Base-by-base conservation (phyloP, 2,329 filamentous ascomycete species). In the Xylogone sp. region DNA sequence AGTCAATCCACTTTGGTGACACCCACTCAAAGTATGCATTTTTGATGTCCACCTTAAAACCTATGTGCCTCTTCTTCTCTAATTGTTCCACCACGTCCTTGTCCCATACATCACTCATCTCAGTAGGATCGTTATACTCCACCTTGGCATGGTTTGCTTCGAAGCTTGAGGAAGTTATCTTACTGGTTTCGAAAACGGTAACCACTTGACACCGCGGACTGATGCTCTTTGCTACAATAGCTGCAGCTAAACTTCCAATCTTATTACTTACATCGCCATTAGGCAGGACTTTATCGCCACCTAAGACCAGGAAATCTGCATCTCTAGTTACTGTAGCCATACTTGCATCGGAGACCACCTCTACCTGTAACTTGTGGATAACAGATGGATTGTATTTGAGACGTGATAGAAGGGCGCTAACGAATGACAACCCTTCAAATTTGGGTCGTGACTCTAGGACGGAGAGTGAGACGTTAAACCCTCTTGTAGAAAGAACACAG, bases 391-490 rank as follows among this genome's bases (percentile, higher is more conserved):
- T 21, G 58, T 64, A 8, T 59, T 53, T 7, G 57, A 66, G n/a
- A 53, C 51, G 53, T 53, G 34, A 55, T 58, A 45, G 51, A 68
- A 62, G 56, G 80, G 53, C 3, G 66, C 67, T n/a, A 68, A 70
- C 81, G 48, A 84, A 72, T 8, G 72, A 75, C 3, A 79, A 79
- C 7, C 84, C 86, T 66, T 89, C 84, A 56, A 77, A 87, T 1
- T 83, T 71, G 0, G 86, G 86, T 1, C 85, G 73, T 2, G 85
- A 88, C 63, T 88, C 85, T 3, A 89, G 72, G 24, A 89, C 71
- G 3, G 75, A 76, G 18, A 88, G 65, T 46, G 84, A 75, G 8
- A 87, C 61, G 0, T 54, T 59, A 7, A 74, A 62, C 1, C 59
- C 64, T 2, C 69, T 62, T 1, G 59, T 56, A 1, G 61, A 56